These are phyloP conservation scores for Arachnopeziza araneosa DNA, from an alignment of 2,329 filamentous ascomycete genomes.

Conservation along the genomic window DNA sequence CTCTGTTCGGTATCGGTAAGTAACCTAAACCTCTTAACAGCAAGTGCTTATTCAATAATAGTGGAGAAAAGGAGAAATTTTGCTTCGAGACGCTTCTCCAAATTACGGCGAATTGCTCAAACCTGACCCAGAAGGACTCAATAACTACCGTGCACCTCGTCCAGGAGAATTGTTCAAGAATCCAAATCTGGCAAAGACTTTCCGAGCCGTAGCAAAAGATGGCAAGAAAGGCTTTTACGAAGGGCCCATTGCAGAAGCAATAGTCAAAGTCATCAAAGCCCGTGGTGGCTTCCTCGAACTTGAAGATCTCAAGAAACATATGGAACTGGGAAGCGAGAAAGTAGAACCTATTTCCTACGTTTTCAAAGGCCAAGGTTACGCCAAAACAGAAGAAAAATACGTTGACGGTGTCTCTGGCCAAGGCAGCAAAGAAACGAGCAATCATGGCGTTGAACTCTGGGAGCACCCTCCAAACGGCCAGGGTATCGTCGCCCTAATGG, in stretches of 20 bases:
- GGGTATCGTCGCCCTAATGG: conserved; percentile 91
- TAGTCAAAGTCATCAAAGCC: conserved; percentile 71
- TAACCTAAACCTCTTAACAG: neutral
- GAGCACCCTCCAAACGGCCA: conserved; percentile 97
- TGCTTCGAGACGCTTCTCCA: conserved; percentile 68
- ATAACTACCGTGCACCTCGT: conserved; percentile 67
- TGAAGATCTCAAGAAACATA: conserved; percentile 75
- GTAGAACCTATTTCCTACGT: conserved; percentile 79
- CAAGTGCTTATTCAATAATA: conserved; percentile 33
- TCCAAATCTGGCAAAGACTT: conserved; percentile 73
- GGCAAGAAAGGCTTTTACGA: conserved; percentile 91
- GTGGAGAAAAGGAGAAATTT: conserved; percentile 65
- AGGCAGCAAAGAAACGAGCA: conserved; percentile 33
- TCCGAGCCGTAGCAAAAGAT: conserved; percentile 68
- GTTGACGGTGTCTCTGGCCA: conserved; percentile 37
- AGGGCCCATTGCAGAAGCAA: conserved; percentile 72
- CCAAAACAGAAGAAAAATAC: conserved; percentile 38
- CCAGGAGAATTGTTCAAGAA: conserved; percentile 89
- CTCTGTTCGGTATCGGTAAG: conserved; percentile 37
- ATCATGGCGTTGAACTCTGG: conserved; percentile 72
- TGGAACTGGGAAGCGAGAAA: conserved; percentile 67
- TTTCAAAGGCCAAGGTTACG: conserved; percentile 62
- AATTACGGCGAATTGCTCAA: conserved; percentile 88
- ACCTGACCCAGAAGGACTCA: conserved; percentile 58
- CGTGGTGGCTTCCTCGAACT: conserved; percentile 73